Evolutionary conservation across 495 filamentous ascomycete species (phyloP).

Genomic region (Pyrenopolyporus hunteri): DNA sequence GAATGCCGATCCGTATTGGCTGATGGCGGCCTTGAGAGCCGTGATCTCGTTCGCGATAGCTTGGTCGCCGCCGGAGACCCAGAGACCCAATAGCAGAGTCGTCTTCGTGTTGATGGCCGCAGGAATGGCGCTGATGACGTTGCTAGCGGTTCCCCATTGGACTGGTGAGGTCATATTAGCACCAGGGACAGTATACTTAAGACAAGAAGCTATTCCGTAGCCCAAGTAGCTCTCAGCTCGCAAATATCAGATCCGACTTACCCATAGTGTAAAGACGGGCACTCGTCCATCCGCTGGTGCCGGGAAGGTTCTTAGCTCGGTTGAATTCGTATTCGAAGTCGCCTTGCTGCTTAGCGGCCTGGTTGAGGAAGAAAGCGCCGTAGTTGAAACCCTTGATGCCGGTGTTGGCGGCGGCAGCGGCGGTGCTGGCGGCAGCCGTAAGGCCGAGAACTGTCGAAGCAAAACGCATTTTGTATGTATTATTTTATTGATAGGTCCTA

Average conservation of each 20-base stretch:
- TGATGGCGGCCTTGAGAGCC: constrained; percentile 66
- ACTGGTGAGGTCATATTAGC: constrained; percentile 23
- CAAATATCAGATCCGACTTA: constrained; percentile 32
- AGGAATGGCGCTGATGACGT: constrained; percentile 66
- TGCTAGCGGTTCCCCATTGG: constrained; percentile 60
- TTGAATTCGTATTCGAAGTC: constrained; percentile 72
- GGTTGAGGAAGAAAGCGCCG: constrained; percentile 65
- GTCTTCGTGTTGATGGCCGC: constrained; percentile 72
- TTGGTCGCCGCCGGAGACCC: constrained; percentile 66
- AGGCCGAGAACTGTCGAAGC: constrained; percentile 43
- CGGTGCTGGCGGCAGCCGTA: constrained; percentile 38
- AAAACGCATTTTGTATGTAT: constrained; percentile 44
- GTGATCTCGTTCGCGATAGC: constrained; percentile 66
- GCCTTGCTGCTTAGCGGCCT: constrained; percentile 60
- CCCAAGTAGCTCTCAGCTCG: background rate
- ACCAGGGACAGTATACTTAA: too few species aligned
- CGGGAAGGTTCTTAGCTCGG: constrained; percentile 67
- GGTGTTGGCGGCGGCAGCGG: constrained; percentile 42
- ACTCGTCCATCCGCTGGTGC: constrained; percentile 71
- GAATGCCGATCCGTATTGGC: constrained; percentile 64
- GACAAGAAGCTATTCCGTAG: background rate
- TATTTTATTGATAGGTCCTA: constrained; percentile 39
- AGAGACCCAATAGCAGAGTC: constrained; percentile 72
- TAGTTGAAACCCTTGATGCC: constrained; percentile 78
- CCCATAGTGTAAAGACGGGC: constrained; percentile 57